phyloP scores from a whole-genome alignment of 441 rosid genomes.

The Mallotus japonicus region DNA sequence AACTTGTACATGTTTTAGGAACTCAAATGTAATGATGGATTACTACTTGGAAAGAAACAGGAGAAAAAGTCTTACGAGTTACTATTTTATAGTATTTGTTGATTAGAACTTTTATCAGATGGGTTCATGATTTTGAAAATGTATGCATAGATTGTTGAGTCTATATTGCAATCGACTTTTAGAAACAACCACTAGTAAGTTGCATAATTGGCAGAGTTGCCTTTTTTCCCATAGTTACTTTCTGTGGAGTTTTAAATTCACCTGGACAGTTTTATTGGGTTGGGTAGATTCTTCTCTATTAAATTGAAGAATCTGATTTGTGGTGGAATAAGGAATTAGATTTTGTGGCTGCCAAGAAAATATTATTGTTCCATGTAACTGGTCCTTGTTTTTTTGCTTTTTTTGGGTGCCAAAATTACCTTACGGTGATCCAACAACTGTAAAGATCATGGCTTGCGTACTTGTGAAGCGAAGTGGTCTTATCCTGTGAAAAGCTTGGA shows the following conservation, averaged over 20 bases:
- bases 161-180: background rate
- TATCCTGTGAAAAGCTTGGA: constrained; percentile 7
- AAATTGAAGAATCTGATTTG: background rate
- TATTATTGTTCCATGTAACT: background rate
- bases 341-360: background rate
- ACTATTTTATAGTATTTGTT: background rate
- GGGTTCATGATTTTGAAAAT: too few relatives aligned
- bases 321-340: background rate
- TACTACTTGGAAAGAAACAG: too few relatives aligned
- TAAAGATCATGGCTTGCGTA: constrained; percentile 7
- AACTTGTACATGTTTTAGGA: background rate
- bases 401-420: background rate
- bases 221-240: background rate
- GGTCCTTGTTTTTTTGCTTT: background rate
- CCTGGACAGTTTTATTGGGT: too few relatives aligned
- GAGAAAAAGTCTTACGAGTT: background rate
- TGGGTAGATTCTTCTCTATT: background rate
- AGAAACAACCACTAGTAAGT: background rate
- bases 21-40: background rate
- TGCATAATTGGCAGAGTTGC: background rate
- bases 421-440: background rate
- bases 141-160: background rate
- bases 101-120: too few relatives aligned
- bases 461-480: constrained; percentile 9
- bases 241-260: background rate